These are phyloP conservation scores for Fusarium anguioides DNA, from an alignment of 2,329 filamentous ascomycete species.

Conservation along the genomic window DNA sequence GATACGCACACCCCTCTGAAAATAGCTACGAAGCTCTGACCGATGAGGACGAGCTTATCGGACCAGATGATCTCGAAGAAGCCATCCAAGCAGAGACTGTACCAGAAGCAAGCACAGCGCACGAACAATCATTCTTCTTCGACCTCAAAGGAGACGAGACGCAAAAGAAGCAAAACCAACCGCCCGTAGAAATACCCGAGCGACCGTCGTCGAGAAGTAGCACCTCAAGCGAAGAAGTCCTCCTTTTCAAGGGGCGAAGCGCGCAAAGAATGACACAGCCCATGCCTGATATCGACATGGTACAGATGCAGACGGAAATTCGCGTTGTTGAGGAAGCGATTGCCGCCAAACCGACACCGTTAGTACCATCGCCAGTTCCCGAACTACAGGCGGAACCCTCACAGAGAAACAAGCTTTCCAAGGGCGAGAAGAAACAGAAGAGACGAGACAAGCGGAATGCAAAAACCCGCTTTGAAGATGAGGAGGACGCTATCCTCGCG, in stretches of 20 bases:
- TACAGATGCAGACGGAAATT: conserved; percentile 50
- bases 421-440: conserved; percentile 36
- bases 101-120: not conserved
- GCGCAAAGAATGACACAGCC: conserved; percentile 42
- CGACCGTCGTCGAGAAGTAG: conserved; percentile 39
- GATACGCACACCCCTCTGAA: not conserved
- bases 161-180: not conserved
- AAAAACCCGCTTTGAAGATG: conserved; percentile 33
- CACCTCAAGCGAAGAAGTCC: conserved; percentile 73
- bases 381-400: not conserved
- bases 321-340: conserved; percentile 45
- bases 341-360: conserved; percentile 5
- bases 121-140: conserved; percentile 50
- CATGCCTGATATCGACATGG: conserved; percentile 34
- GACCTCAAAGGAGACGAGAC: conserved; percentile 50
- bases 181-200: conserved; percentile 27
- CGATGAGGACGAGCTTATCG: conserved; percentile 21
- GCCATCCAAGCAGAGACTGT: conserved; percentile 22
- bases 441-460: conserved; percentile 31
- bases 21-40: not conserved
- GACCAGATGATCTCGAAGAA: conserved; percentile 39
- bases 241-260: conserved; percentile 72
- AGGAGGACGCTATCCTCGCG: conserved; percentile 68
- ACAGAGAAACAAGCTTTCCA: not conserved
- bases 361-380: not conserved